phyloP scores from a whole-genome alignment of 495 filamentous ascomycete species.

The Diplogelasinospora grovesii region DNA sequence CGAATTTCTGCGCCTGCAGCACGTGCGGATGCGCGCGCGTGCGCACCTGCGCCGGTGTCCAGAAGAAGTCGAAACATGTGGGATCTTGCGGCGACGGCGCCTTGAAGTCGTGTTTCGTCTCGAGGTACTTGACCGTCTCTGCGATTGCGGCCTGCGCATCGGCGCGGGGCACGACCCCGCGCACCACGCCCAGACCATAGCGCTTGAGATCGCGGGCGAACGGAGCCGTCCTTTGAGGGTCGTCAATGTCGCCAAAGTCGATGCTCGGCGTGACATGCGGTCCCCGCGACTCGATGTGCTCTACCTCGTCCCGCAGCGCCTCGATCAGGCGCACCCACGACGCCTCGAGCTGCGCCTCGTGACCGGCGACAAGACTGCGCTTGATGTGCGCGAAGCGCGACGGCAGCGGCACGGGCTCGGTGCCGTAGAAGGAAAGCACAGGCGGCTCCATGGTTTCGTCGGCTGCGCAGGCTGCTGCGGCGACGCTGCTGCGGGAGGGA shows the following conservation, averaged over 20 bases:
- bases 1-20: slow-evolving; percentile 65
- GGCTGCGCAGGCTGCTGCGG: slow-evolving; percentile 1
- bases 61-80: slow-evolving; percentile 89
- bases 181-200: slow-evolving; percentile 61
- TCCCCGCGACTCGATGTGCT: slow-evolving; percentile 42
- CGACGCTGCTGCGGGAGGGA: slow-evolving; percentile 3
- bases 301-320: slow-evolving; percentile 52
- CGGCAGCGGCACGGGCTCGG: slow-evolving; percentile 65
- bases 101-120: slow-evolving; percentile 48
- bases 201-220: slow-evolving; percentile 52
- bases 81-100: slow-evolving; percentile 51
- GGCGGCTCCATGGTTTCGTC: slow-evolving; percentile 58
- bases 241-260: slow-evolving; percentile 52
- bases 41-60: slow-evolving; percentile 74
- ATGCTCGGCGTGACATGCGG: slow-evolving; percentile 57
- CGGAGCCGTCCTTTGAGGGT: slow-evolving; percentile 40
- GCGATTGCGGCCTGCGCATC: slow-evolving; percentile 53
- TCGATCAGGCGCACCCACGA: slow-evolving; percentile 68
- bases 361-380: slow-evolving; percentile 53
- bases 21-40: slow-evolving; percentile 73
- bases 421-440: slow-evolving; percentile 68
- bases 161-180: slow-evolving; percentile 53
- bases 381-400: slow-evolving; percentile 75
- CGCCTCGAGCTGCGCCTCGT: slow-evolving; percentile 56
- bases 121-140: slow-evolving; percentile 55